A percentile compares a stretch with the other conserved stretches of the same genome.
Evolutionary conservation across 345 rosid genomes (phyloP).

Genomic region (Aquilaria yunnanensis): DNA sequence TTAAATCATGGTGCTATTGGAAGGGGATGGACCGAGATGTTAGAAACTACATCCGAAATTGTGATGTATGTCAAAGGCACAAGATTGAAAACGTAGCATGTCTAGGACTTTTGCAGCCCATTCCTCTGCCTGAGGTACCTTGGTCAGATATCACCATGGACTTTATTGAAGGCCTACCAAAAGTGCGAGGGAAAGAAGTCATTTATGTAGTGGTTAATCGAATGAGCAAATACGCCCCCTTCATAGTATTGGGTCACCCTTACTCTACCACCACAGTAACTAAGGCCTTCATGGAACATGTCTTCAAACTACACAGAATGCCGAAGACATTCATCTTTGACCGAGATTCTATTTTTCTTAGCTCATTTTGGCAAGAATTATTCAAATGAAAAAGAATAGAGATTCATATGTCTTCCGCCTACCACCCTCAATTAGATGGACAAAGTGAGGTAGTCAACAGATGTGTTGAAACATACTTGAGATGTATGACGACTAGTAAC

Average conservation of each 20-base stretch:
- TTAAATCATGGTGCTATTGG: neutral
- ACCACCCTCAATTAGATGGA: neutral
- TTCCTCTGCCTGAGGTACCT: neutral
- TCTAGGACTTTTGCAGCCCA: neutral
- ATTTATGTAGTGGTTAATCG: neutral
- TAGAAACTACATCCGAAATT: neutral
- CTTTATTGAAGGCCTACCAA: neutral
- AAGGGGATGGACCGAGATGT: neutral
- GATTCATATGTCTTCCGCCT: neutral
- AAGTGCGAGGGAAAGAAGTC: neutral
- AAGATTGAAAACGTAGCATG: neutral
- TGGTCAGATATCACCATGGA: neutral
- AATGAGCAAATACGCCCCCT: neutral
- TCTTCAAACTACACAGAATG: neutral
- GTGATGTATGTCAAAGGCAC: neutral
- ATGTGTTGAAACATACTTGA: neutral
- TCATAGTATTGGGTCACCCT: neutral
- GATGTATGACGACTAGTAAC: neutral
- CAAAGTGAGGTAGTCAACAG: neutral
- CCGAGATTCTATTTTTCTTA: neutral
- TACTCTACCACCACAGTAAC: no score
- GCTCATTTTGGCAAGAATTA: neutral
- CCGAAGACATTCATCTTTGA: neutral
- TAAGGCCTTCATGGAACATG: neutral
- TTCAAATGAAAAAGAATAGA: neutral